phyloP scores from a whole-genome alignment of 495 filamentous ascomycete species.

The Aspergillus homomorphus region DNA sequence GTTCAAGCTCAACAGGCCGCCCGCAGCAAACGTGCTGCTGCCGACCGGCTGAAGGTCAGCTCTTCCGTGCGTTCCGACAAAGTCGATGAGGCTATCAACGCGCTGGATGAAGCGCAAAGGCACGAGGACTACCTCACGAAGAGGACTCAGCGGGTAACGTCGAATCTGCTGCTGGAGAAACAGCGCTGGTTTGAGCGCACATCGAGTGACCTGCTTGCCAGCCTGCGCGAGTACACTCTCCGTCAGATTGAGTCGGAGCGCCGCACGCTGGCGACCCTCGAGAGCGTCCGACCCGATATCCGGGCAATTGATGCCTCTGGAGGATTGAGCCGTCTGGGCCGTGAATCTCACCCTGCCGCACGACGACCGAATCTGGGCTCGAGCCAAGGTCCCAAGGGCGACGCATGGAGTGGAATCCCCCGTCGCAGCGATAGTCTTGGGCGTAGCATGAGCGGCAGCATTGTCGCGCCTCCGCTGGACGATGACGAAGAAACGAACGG shows the following conservation, averaged over 20 bases:
- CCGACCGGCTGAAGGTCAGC: conserved; percentile 81
- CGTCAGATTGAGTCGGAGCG: conserved; percentile 96
- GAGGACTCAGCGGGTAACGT: conserved; percentile 82
- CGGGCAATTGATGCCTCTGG: conserved; percentile 87
- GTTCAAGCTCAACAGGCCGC: conserved; percentile 80
- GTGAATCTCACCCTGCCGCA: conserved; percentile 76
- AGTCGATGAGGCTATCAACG: conserved; percentile 89
- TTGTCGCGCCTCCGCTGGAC: conserved; percentile 40
- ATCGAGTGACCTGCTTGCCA: conserved; percentile 69
- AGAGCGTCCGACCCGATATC: conserved; percentile 89
- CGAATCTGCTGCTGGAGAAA: conserved; percentile 84
- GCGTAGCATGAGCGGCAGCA: conserved; percentile 72
- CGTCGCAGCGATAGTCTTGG: conserved; percentile 72
- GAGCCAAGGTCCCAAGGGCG: conserved; percentile 91
- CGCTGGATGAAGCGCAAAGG: conserved; percentile 79
- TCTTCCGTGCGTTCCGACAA: conserved; percentile 85
- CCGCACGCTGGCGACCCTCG: conserved; percentile 84
- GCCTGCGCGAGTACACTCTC: conserved; percentile 86
- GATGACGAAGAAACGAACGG: conserved; percentile 45
- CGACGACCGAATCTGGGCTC: conserved; percentile 74
- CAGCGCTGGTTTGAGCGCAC: conserved; percentile 89
- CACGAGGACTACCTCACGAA: conserved; percentile 74
- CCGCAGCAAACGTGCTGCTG: conserved; percentile 73
- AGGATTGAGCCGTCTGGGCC: conserved; percentile 81
- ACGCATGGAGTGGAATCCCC: conserved; percentile 94